Conservation (phyloP, 331 rosid species). For the Rosa hybrid region DNA sequence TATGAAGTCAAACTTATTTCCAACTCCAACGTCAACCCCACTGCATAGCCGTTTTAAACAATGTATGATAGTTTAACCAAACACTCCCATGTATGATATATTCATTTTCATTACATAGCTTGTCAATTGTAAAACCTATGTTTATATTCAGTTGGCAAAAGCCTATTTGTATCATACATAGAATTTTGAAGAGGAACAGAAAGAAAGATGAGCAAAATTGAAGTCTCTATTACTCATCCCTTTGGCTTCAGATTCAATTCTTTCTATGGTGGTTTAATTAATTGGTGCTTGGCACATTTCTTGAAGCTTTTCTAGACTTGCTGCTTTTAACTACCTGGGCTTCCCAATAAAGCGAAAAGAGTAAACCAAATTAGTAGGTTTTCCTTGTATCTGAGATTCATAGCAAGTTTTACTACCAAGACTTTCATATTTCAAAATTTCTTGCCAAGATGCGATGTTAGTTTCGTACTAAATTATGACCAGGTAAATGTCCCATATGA, state of each 20-base stretch:
- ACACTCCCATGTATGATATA: conserved; percentile 10
- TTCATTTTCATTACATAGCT: conserved; percentile 11
- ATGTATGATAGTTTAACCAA: conserved; percentile 17
- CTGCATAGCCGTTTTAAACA: conserved; percentile 34
- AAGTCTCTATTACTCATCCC: not conserved
- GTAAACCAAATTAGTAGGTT: not conserved
- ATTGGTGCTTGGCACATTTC: not conserved
- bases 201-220: conserved; percentile 9
- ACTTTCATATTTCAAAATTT: not conserved
- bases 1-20: conserved; percentile 86
- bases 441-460: not conserved
- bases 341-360: not conserved
- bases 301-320: not conserved
- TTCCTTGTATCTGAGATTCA: not conserved
- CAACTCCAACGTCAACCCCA: conserved; percentile 50
- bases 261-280: not conserved
- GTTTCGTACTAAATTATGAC: not conserved
- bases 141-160: conserved; percentile 30
- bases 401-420: not conserved
- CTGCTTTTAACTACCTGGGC: not conserved
- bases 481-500: not conserved
- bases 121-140: conserved; percentile 31
- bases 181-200: conserved; percentile 32
- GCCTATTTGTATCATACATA: conserved; percentile 19
- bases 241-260: not conserved